These are phyloP conservation scores for Pseudocercospora fijiensis DNA, from an alignment of 2,329 filamentous ascomycete genomes.

Conservation along the genomic window DNA sequence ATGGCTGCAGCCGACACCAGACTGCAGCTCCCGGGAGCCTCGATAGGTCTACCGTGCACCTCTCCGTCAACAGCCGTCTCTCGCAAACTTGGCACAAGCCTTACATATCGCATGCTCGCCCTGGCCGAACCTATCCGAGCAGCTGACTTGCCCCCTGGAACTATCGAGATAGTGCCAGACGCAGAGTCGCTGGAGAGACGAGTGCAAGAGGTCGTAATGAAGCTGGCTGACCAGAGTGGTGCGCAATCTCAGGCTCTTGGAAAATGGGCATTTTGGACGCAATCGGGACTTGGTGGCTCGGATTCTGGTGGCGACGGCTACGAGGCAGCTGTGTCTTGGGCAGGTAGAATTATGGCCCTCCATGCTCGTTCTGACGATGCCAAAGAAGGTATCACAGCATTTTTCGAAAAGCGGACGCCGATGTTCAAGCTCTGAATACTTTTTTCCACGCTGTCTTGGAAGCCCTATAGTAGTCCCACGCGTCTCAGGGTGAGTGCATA, in stretches of 20 bases:
- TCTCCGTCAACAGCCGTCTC: slow-evolving; percentile 22
- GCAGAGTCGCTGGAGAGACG: slow-evolving; percentile 17
- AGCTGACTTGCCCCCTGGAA: slow-evolving; percentile 21
- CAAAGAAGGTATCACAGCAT: slow-evolving; percentile 20
- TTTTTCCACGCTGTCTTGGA: not conserved
- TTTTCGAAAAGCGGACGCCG: slow-evolving; percentile 21
- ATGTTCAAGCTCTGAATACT: slow-evolving; percentile 11
- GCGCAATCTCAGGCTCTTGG: slow-evolving; percentile 23
- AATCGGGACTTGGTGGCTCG: slow-evolving; percentile 15
- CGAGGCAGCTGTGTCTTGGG: slow-evolving; percentile 21
- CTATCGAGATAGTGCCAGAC: slow-evolving; percentile 22
- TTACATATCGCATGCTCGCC: slow-evolving; percentile 25
- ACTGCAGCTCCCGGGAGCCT: slow-evolving; percentile 23
- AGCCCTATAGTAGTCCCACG: not conserved
- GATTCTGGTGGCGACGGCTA: slow-evolving; percentile 21
- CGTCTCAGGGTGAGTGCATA: slow-evolving; percentile 5
- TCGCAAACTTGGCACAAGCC: slow-evolving; percentile 16
- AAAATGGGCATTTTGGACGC: slow-evolving; percentile 25
- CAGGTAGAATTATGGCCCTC: slow-evolving; percentile 25
- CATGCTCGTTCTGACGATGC: slow-evolving; percentile 21
- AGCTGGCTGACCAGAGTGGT: slow-evolving; percentile 14
- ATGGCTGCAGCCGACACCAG: slow-evolving; percentile 20
- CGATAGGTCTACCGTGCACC: slow-evolving; percentile 24
- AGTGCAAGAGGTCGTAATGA: slow-evolving; percentile 13
- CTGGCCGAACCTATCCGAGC: slow-evolving; percentile 21